Evolutionary conservation across 139 green algal genomes (phyloP), one percentile per base, ranked within the genome.

Genomic region (Volvox africanus): DNA sequence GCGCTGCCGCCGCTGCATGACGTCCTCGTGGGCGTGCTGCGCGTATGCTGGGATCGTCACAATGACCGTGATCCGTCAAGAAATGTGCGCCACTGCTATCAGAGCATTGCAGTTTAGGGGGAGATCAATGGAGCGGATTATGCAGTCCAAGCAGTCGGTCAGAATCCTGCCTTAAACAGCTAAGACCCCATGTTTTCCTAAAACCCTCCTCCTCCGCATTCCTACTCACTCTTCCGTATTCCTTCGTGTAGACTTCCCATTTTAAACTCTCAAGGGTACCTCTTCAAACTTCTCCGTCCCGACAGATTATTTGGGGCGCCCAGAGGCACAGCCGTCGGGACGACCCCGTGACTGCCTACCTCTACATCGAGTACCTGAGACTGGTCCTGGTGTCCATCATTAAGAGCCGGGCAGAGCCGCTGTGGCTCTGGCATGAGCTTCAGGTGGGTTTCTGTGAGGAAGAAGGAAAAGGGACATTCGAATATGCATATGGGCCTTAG

Each of bases 371-470:
- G 68, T 89, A 89, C 44, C 44, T 89, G 69, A 69, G 85, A 37
- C 85, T 89, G 85, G 68, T 89, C 68, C 37, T 89, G 69, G 85
- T 21, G n/a, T 61, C 69, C 68, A 89, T 89, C 12, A 76, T 89
- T 24, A 19, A 50, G 1, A 61, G 69, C 37, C 14, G 37, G 28
- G 85, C 85, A 36, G 85, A 89, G 69, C 85, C 85, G 85, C 85
- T 89, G 85, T 89, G 85, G 85, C 69, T 89, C 37, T 89, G 85
- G 85, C 85, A 89, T 71, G 85, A 89, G 69, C 85, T 89, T 68
- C 85, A 89, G 83, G 83, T 88, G 83, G 36, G 65, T 20, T 32
- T 9, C 22, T 12, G 71, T n/a, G 65, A 28, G 65, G 65, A 73
- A 28, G 11, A 73, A 24, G 65, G 65, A 55, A 5, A 55, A 55